phyloP scores from a whole-genome alignment of 169 alveolate genomes.

The Pseudocohnilembus persalinus region DNA sequence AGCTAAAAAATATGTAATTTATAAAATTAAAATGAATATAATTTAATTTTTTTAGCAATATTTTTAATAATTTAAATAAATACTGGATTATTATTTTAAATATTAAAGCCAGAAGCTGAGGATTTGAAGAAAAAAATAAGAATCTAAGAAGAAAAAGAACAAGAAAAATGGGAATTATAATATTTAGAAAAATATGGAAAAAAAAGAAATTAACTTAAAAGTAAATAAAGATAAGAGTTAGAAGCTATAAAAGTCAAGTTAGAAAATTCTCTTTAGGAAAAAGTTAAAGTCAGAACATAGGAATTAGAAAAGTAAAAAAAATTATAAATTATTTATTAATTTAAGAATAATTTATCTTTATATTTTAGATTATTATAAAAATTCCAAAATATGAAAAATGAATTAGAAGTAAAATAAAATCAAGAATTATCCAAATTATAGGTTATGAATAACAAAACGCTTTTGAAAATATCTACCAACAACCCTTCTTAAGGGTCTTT shows the following conservation, averaged over 20 bases:
- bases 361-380: constrained; percentile 14
- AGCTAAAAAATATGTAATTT: constrained; percentile 16
- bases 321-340: not conserved
- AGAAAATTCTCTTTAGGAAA: constrained; percentile 21
- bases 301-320: constrained; percentile 24
- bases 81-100: too few relatives aligned
- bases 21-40: too few relatives aligned
- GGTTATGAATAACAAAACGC: constrained; percentile 30
- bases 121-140: constrained; percentile 6
- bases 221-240: constrained; percentile 13
- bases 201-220: constrained; percentile 1
- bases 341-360: not conserved
- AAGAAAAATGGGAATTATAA: constrained; percentile 15
- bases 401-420: constrained; percentile 19
- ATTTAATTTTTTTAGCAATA: too few relatives aligned
- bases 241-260: constrained; percentile 7
- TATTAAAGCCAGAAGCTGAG: constrained; percentile 9
- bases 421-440: constrained; percentile 23
- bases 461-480: constrained; percentile 1
- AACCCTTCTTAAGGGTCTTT: not conserved
- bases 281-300: constrained; percentile 17
- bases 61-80: too few relatives aligned
- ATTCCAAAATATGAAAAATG: constrained; percentile 27
- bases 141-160: constrained; percentile 3
- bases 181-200: constrained; percentile 7